Percentiles rank a stretch among this genome's conserved stretches.
phyloP scores from a whole-genome alignment of 148 eudicot species.

The Drosera capensis region DNA sequence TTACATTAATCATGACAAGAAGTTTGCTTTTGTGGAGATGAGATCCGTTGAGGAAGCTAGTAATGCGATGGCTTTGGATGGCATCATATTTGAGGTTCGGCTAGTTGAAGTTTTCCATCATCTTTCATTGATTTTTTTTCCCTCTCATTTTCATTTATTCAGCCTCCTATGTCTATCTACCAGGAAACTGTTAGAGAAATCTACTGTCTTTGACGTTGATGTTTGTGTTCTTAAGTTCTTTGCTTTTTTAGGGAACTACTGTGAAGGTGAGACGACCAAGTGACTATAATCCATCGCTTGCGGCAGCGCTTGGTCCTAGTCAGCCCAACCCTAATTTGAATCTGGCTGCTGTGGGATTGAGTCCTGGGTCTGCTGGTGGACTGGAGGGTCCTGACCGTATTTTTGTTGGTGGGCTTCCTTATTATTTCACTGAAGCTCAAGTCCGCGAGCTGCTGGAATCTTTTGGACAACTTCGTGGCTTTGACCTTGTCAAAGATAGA shows the following conservation, averaged over 20 bases:
- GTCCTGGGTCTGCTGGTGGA: conserved; percentile 87
- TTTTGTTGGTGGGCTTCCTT: conserved; percentile 91
- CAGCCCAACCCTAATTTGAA: conserved; percentile 85
- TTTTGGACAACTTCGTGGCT: conserved; percentile 82
- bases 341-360: conserved; percentile 81
- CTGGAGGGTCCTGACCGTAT: conserved; percentile 98
- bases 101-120: not conserved
- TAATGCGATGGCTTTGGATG: conserved; percentile 76
- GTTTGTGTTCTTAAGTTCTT: not conserved
- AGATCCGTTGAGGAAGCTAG: conserved; percentile 80
- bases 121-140: too few species aligned
- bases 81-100: conserved; percentile 62
- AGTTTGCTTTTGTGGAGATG: conserved; percentile 82
- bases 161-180: too few species aligned
- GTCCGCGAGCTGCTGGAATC: conserved; percentile 86
- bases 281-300: conserved; percentile 89
- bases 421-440: conserved; percentile 84
- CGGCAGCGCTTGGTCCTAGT: conserved; percentile 96
- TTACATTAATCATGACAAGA: conserved; percentile 76
- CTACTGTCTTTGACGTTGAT: not conserved
- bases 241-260: conserved; percentile 49
- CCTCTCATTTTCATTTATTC: too few species aligned
- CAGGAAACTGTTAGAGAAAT: too few species aligned
- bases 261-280: conserved; percentile 97
- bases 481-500: conserved; percentile 91